Evolutionary conservation across 495 filamentous ascomycete genomes (phyloP).

Genomic region (Margaritispora aquatica): DNA sequence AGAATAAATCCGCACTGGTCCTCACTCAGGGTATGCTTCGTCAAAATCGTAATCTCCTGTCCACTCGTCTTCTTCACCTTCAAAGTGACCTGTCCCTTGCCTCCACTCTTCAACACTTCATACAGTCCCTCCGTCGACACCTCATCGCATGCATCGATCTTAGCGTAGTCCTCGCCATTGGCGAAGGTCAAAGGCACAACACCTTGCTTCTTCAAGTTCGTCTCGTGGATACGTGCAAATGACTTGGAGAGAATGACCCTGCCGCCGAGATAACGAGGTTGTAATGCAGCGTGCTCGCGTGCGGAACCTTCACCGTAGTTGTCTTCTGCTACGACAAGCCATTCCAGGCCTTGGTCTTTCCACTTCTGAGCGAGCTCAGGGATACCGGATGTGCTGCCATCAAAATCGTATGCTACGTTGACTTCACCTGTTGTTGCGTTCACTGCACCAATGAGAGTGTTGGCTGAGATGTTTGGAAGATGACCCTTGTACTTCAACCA

Average conservation of each 20-base stretch:
- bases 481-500: slow-evolving; percentile 99
- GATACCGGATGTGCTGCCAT: slow-evolving; percentile 60
- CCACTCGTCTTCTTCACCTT: slow-evolving; percentile 58
- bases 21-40: slow-evolving; percentile 73
- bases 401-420: slow-evolving; percentile 81
- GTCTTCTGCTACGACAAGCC: slow-evolving; percentile 93
- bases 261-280: slow-evolving; percentile 88
- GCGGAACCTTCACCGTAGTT: slow-evolving; percentile 98
- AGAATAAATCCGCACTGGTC: slow-evolving; percentile 90
- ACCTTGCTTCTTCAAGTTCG: slow-evolving; percentile 98
- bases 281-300: slow-evolving; percentile 92
- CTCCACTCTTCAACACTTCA: slow-evolving; percentile 71
- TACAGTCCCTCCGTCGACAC: slow-evolving; percentile 77
- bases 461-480: slow-evolving; percentile 91
- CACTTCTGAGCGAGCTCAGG: slow-evolving; percentile 81
- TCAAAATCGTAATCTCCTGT: slow-evolving; percentile 51
- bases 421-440: slow-evolving; percentile 89
- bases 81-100: slow-evolving; percentile 69
- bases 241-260: slow-evolving; percentile 82
- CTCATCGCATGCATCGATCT: slow-evolving; percentile 71
- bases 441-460: slow-evolving; percentile 91
- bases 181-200: slow-evolving; percentile 89
- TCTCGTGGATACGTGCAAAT: slow-evolving; percentile 97
- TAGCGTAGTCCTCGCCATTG: slow-evolving; percentile 81
- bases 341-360: slow-evolving; percentile 62